Conservation (phyloP, 139 green algal species). For the Chlamydomonas sp. region DNA sequence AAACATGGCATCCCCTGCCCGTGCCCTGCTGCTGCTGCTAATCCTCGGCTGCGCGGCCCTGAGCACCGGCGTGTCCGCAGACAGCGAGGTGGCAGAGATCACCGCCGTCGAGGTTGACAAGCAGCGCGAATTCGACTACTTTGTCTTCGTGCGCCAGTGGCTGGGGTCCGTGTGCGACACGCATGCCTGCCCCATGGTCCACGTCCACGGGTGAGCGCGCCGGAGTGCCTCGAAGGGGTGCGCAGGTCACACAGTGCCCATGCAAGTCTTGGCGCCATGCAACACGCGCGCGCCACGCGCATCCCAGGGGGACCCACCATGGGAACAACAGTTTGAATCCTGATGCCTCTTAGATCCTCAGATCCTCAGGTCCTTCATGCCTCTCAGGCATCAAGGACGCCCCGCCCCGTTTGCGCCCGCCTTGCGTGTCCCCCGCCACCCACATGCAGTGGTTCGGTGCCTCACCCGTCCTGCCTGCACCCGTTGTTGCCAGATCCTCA, state of each 20-base stretch:
- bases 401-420: no score
- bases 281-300: no score
- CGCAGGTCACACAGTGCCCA: neutral
- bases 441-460: neutral
- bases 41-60: no score
- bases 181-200: neutral
- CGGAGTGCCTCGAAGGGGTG: neutral
- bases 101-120: neutral
- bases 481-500: no score
- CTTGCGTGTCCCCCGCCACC: no score
- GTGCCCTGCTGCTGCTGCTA: no score
- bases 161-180: neutral
- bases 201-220: neutral
- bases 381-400: no score
- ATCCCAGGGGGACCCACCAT: neutral
- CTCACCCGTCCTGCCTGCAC: neutral
- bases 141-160: neutral
- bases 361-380: no score
- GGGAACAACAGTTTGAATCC: neutral
- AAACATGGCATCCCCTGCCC: no score
- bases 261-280: neutral
- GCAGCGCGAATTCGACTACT: constrained; percentile 2
- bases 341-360: no score
- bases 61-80: no score
- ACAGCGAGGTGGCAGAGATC: neutral